phyloP scores from a whole-genome alignment of 495 filamentous ascomycete genomes.

The Aspergillus panamensis region DNA sequence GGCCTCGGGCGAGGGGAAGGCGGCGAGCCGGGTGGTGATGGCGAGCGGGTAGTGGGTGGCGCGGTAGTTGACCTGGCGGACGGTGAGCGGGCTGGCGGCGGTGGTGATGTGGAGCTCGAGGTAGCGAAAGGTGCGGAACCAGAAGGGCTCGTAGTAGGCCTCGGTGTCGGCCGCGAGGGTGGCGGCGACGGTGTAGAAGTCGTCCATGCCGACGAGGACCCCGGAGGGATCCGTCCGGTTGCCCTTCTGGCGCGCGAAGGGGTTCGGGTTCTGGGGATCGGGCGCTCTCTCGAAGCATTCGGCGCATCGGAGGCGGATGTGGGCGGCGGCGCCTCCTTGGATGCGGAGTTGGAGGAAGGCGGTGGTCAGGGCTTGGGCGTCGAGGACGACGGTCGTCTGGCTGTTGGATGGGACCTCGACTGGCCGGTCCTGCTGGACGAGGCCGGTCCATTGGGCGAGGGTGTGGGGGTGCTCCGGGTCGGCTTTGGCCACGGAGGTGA shows the following conservation, averaged over 20 bases:
- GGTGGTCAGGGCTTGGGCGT: slow-evolving; percentile 17
- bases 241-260: slow-evolving; percentile 18
- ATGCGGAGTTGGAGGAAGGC: slow-evolving; percentile 24
- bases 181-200: slow-evolving; percentile 19
- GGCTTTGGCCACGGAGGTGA: slow-evolving; percentile 18
- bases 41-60: slow-evolving; percentile 25
- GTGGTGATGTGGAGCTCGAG: slow-evolving; percentile 20
- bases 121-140: slow-evolving; percentile 32
- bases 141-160: slow-evolving; percentile 24
- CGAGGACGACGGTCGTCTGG: slow-evolving; percentile 17
- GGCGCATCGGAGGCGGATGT: slow-evolving; percentile 20
- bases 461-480: background rate
- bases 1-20: slow-evolving; percentile 6
- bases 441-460: background rate
- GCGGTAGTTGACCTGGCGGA: slow-evolving; percentile 14
- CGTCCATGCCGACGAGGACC: slow-evolving; percentile 22
- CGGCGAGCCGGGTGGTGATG: slow-evolving; percentile 18
- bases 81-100: background rate
- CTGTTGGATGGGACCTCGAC: slow-evolving; percentile 14
- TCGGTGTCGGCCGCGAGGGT: slow-evolving; percentile 2
- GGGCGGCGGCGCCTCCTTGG: slow-evolving; percentile 14
- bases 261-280: slow-evolving; percentile 19
- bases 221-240: slow-evolving; percentile 18
- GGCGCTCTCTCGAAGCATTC: slow-evolving; percentile 28
- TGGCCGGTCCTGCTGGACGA: background rate